phyloP scores from a whole-genome alignment of 768 basidiomycete species.

The Collybia mongolica region DNA sequence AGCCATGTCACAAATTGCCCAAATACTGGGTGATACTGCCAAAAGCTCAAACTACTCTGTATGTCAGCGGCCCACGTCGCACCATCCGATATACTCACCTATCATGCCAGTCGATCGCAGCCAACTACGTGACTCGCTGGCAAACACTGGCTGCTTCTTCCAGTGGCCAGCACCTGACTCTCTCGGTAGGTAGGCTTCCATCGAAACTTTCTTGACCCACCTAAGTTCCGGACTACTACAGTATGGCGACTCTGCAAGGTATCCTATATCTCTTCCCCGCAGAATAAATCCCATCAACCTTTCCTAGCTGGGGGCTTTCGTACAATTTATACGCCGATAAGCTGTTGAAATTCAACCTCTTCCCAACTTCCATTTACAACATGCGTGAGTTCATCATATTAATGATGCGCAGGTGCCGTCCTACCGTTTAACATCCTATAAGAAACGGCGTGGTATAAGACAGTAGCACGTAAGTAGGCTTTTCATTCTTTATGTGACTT shows the following conservation, averaged over 20 bases:
- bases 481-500: neutral
- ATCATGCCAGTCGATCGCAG: slow-evolving; percentile 46
- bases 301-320: slow-evolving; percentile 50
- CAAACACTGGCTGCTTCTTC: slow-evolving; percentile 48
- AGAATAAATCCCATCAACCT: neutral
- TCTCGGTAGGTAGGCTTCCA: slow-evolving; percentile 34
- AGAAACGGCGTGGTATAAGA: slow-evolving; percentile 53
- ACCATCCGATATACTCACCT: neutral
- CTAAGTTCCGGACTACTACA: slow-evolving; percentile 12
- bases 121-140: slow-evolving; percentile 53
- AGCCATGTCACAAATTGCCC: slow-evolving; percentile 58
- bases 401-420: too few relatives aligned
- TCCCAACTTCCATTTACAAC: slow-evolving; percentile 45
- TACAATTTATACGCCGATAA: slow-evolving; percentile 67
- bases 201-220: too few relatives aligned
- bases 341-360: slow-evolving; percentile 51
- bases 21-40: slow-evolving; percentile 35
- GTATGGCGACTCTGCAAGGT: slow-evolving; percentile 55
- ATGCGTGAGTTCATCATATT: slow-evolving; percentile 35
- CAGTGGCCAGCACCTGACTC: slow-evolving; percentile 50
- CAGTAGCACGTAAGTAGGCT: slow-evolving; percentile 35
- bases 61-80: slow-evolving; percentile 1
- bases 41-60: slow-evolving; percentile 43
- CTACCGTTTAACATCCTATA: neutral
- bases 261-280: neutral